Percentiles rank a stretch among this genome's conserved stretches.
phyloP scores from a whole-genome alignment of 176 grass and related monocot species.

The Oryza australiensis region DNA sequence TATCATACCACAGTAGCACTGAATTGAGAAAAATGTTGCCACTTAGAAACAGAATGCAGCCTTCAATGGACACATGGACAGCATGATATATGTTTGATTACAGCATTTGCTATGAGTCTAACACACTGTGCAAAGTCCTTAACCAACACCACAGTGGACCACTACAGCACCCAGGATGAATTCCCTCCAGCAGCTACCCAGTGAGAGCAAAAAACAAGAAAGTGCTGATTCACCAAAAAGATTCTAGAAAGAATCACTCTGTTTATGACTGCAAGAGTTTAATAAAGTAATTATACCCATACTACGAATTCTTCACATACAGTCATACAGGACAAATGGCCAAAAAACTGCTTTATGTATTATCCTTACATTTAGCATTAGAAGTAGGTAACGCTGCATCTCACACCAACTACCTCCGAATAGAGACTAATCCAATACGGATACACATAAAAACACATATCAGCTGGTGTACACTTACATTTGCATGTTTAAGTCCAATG shows the following conservation, averaged over 20 bases:
- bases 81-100: neutral
- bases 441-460: conserved; percentile 15
- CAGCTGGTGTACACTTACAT: conserved; percentile 59
- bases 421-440: neutral
- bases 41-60: neutral
- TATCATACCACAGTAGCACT: neutral
- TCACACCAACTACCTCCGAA: conserved; percentile 5
- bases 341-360: neutral
- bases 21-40: neutral
- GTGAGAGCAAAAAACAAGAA: neutral
- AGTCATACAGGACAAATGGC: neutral
- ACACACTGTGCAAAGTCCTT: neutral
- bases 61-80: neutral
- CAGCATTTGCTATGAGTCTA: conserved; percentile 2
- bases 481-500: conserved; percentile 89
- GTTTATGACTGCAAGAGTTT: neutral
- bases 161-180: neutral
- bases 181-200: neutral
- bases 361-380: conserved; percentile 15
- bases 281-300: conserved; percentile 16
- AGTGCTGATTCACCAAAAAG: neutral
- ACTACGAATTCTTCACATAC: neutral
- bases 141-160: neutral
- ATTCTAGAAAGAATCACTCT: neutral
- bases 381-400: neutral